Percentiles rank a stretch among this genome's conserved stretches.
Conservation (phyloP, 192 early-diverging fungal species). For the Cladochytrium replicatum region DNA sequence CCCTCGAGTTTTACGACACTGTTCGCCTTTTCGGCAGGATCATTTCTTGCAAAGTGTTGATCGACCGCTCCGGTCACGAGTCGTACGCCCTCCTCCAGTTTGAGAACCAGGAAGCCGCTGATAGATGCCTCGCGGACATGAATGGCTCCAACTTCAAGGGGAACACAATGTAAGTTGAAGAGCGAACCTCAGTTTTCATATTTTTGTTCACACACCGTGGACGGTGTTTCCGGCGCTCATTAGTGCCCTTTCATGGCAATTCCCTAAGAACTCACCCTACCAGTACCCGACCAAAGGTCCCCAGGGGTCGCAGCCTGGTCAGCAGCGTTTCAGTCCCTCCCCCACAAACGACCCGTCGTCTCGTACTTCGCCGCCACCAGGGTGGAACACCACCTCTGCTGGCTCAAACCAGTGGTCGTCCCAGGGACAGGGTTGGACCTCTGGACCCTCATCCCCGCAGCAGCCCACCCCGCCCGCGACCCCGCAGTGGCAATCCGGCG, state of each 20-base stretch:
- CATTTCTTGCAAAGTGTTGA: constrained; percentile 42
- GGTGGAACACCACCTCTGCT: no score
- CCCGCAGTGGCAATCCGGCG: neutral
- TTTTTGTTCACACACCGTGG: neutral
- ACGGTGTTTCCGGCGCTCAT: neutral
- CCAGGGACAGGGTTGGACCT: no score
- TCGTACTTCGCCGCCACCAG: no score
- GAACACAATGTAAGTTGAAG: constrained; percentile 21
- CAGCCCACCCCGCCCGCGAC: constrained; percentile 1
- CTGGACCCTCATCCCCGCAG: neutral
- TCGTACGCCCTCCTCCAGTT: constrained; percentile 37
- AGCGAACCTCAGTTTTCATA: neutral
- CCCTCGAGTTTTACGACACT: constrained; percentile 29
- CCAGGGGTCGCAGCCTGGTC: no score
- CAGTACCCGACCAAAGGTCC: constrained; percentile 36
- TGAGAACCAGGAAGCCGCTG: constrained; percentile 39
- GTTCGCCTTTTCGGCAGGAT: constrained; percentile 35
- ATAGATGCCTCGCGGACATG: constrained; percentile 30
- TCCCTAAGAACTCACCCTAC: constrained; percentile 36
- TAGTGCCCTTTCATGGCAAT: constrained; percentile 36
- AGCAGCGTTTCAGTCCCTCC: constrained; percentile 1
- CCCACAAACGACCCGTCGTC: neutral
- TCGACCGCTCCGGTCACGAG: constrained; percentile 36
- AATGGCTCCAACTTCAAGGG: constrained; percentile 29
- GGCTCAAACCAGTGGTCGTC: no score